These are phyloP conservation scores for Venturia aucupariae DNA, from an alignment of 2,329 filamentous ascomycete genomes.

Conservation along the genomic window DNA sequence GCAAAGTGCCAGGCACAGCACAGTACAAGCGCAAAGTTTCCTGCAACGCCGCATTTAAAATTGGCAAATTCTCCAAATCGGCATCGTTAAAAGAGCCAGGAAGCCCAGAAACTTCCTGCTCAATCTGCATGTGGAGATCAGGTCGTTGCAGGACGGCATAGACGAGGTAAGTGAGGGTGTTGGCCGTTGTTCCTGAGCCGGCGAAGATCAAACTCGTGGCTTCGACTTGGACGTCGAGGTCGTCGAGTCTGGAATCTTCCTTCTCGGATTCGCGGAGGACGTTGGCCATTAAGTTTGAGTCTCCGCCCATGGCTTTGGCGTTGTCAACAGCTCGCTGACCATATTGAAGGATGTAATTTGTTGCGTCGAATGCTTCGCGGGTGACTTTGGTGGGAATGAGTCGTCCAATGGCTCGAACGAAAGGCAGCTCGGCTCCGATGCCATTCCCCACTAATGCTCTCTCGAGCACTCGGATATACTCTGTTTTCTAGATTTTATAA, in stretches of 20 bases:
- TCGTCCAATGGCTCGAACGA: conserved; percentile 24
- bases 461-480: conserved; percentile 29
- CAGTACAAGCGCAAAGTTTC: conserved; percentile 54
- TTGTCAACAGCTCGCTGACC: conserved; percentile 23
- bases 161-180: conserved; percentile 26
- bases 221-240: conserved; percentile 26
- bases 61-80: conserved; percentile 37
- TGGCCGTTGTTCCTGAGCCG: conserved; percentile 27
- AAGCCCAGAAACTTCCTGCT: conserved; percentile 5
- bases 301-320: background rate
- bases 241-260: conserved; percentile 23
- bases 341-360: conserved; percentile 19
- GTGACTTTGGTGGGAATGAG: conserved; percentile 7
- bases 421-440: conserved; percentile 28
- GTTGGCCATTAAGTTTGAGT: conserved; percentile 27
- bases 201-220: conserved; percentile 28
- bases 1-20: conserved; percentile 53
- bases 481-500: conserved; percentile 20
- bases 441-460: conserved; percentile 27
- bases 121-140: conserved; percentile 8
- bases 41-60: conserved; percentile 50
- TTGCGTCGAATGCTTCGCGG: conserved; percentile 6
- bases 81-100: conserved; percentile 10
- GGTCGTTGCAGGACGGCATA: conserved; percentile 24
- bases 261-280: conserved; percentile 26